phyloP scores from a whole-genome alignment of 2,329 filamentous ascomycete genomes.

The Zymoseptoria passerinii region DNA sequence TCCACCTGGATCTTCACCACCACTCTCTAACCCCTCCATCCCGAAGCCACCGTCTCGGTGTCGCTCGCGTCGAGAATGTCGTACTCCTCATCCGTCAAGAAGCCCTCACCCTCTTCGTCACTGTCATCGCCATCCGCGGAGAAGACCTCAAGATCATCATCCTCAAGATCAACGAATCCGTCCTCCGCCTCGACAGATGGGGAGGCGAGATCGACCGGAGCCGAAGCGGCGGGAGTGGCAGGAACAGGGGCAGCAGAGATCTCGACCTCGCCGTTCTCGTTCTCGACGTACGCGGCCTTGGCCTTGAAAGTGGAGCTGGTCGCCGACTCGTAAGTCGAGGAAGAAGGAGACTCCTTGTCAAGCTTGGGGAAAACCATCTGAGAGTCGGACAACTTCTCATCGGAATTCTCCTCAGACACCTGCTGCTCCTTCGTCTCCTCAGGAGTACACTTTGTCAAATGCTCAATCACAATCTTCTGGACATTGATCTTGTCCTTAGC shows the following conservation, averaged over 20 bases:
- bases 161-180: constrained; percentile 41
- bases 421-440: constrained; percentile 26
- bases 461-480: constrained; percentile 24
- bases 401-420: constrained; percentile 21
- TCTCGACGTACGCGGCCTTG: constrained; percentile 49
- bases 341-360: constrained; percentile 81
- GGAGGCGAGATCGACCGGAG: constrained; percentile 14
- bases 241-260: constrained; percentile 25
- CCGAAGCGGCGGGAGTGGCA: constrained; percentile 2
- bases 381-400: constrained; percentile 37
- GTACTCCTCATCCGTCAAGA: constrained; percentile 96
- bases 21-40: not conserved
- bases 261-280: constrained; percentile 50
- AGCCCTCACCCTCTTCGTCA: constrained; percentile 59
- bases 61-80: constrained; percentile 94
- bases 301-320: constrained; percentile 26
- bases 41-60: constrained; percentile 52
- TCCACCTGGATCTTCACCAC: not conserved
- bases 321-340: constrained; percentile 65
- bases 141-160: constrained; percentile 41
- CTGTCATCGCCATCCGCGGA: constrained; percentile 52
- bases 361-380: constrained; percentile 96
- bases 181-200: constrained; percentile 31
- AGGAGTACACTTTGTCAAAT: constrained; percentile 7
- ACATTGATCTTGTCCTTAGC: constrained; percentile 22